Base-by-base conservation (phyloP, 371 early-diverging fungal genomes). In the Scutellospora calospora region DNA sequence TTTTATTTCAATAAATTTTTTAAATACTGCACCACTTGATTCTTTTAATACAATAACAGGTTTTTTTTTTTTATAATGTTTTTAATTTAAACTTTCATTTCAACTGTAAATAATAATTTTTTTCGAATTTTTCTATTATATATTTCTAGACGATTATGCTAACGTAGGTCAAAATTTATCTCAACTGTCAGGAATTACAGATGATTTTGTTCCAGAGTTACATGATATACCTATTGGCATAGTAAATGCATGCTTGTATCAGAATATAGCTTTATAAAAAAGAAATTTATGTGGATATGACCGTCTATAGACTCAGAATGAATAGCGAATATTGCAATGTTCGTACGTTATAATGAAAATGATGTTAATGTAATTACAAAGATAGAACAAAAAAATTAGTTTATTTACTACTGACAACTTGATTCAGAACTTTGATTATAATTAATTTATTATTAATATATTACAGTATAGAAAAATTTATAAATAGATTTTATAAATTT, bases 141-240 rank as follows among this genome's bases (percentile, higher is more conserved):
- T 31, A 73, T 68, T 69, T 31, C 38, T 85, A 92, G 92, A 91
- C 77, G 91, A 91, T 76, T 87, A 89, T 76, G 90, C 90, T 33
- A 90, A 91, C 77, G 74, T 90, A 20, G 85, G 87, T 82, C 72
- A 83, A 29, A 81, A 86, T 27, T 83, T 82, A 35, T 85, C 87
- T 76, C 85, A 85, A 49, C 79, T 86, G 14, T 69, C 80, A 62
- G 76, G 85, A 74, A 80, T 85, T 62, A 89, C 90, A 1, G 86
- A 89, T 59, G 93, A 93, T 80, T 90, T 88, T 82, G 91, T 93
- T 38, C 92, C 94, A 0, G 94, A 92, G 59, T 84, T 94, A 55
- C 90, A 92, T 83, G 94, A 94, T 83, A 89, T 94, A 51, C 91
- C 94, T 18, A 92, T 94, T 54, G 87, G 91, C 27, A 84, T 92